These are phyloP conservation scores for Carex kokanica DNA, from an alignment of 176 grass and related monocot species.

Conservation along the genomic window DNA sequence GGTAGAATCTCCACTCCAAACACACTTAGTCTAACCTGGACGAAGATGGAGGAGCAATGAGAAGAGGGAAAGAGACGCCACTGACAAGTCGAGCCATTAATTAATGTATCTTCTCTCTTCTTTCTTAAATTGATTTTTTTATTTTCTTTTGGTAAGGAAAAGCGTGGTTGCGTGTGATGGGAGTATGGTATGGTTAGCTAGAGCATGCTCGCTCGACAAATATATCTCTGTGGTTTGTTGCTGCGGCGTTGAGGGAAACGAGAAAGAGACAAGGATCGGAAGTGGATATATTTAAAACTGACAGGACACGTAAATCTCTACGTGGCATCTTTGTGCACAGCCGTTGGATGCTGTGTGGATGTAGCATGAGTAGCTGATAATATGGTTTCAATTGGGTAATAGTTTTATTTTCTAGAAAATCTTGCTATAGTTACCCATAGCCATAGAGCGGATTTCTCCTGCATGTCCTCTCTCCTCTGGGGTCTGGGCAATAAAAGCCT, in stretches of 20 bases:
- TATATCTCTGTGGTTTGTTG: neutral
- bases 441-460: too few relatives aligned
- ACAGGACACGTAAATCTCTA: neutral
- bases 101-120: neutral
- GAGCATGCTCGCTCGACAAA: neutral
- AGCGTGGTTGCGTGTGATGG: too few relatives aligned
- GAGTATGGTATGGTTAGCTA: too few relatives aligned
- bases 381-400: neutral
- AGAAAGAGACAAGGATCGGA: neutral
- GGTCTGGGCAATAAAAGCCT: neutral
- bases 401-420: neutral
- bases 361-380: neutral
- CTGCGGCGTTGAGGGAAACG: neutral
- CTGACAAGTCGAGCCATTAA: neutral
- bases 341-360: neutral
- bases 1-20: neutral
- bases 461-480: too few relatives aligned
- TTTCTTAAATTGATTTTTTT: neutral
- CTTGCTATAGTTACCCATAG: neutral
- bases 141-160: too few relatives aligned
- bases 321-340: neutral
- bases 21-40: constrained; percentile 16
- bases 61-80: constrained; percentile 14
- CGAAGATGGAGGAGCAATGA: neutral
- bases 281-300: constrained; percentile 23